Percentiles rank a stretch among this genome's conserved stretches.
Conservation (phyloP, 768 basidiomycete genomes). For the Termitomyces titanicus region DNA sequence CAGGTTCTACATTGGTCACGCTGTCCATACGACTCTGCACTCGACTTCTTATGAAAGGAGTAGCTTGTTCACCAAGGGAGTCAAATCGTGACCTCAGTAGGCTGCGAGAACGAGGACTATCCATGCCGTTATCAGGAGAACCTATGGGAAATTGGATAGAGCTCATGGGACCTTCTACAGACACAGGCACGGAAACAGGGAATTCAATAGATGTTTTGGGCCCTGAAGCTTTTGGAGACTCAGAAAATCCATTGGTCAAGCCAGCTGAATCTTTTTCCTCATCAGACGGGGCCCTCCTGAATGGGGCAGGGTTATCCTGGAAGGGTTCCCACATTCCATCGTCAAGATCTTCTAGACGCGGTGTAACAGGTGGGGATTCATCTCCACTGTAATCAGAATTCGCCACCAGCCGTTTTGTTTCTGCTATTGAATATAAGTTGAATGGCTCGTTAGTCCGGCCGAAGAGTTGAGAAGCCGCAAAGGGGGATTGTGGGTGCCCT, state of each 20-base stretch:
- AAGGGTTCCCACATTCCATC: slow-evolving; percentile 45
- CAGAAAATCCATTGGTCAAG: slow-evolving; percentile 40
- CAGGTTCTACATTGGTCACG: slow-evolving; percentile 53
- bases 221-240: slow-evolving; percentile 39
- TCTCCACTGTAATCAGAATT: slow-evolving; percentile 53
- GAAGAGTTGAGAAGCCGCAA: slow-evolving; percentile 83
- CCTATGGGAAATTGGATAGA: slow-evolving; percentile 79
- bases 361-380: slow-evolving; percentile 49
- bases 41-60: slow-evolving; percentile 82
- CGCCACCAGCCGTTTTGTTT: slow-evolving; percentile 55
- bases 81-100: slow-evolving; percentile 60
- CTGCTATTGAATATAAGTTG: slow-evolving; percentile 79
- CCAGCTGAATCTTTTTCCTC: slow-evolving; percentile 65
- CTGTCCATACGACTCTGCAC: slow-evolving; percentile 75
- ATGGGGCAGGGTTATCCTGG: slow-evolving; percentile 64
- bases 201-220: slow-evolving; percentile 55
- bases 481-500: slow-evolving; percentile 76
- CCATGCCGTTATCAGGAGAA: slow-evolving; percentile 66
- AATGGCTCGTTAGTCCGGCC: slow-evolving; percentile 75
- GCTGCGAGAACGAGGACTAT: slow-evolving; percentile 51
- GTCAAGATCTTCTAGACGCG: slow-evolving; percentile 35
- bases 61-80: slow-evolving; percentile 64
- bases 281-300: slow-evolving; percentile 69
- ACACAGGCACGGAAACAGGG: slow-evolving; percentile 50
- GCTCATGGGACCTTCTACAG: slow-evolving; percentile 51